Percentiles rank a stretch among this genome's conserved stretches.
These are phyloP conservation scores for Alternaria viburni DNA, from an alignment of 2,329 filamentous ascomycete species.

Conservation along the genomic window DNA sequence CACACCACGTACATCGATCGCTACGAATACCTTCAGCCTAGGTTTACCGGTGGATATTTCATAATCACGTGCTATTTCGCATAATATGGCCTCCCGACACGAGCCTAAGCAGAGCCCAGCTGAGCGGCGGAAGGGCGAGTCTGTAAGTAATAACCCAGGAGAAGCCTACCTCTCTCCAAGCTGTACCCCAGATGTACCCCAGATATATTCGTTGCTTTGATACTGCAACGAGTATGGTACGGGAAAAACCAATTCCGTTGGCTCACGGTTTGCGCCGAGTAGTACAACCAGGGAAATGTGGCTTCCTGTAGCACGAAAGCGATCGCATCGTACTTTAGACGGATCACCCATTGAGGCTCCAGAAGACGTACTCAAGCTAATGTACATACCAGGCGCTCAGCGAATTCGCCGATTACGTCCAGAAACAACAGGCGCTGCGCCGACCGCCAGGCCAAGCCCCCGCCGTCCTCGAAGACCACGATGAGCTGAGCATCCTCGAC, in stretches of 20 bases:
- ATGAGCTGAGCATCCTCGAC: constrained; percentile 90
- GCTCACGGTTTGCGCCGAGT: background rate
- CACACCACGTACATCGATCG: constrained; percentile 4
- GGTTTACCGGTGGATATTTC: background rate
- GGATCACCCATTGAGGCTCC: background rate
- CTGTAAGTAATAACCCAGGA: constrained; percentile 60
- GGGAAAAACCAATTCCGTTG: background rate
- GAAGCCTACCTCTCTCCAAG: background rate
- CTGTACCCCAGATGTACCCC: background rate
- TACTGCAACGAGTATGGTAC: background rate
- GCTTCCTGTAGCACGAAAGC: background rate
- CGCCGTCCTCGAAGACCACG: constrained; percentile 68
- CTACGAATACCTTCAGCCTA: background rate
- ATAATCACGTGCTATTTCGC: background rate
- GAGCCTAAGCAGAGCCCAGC: constrained; percentile 68
- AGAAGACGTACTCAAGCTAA: background rate
- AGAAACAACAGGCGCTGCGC: constrained; percentile 84
- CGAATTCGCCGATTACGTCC: constrained; percentile 97
- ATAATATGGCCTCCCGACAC: constrained; percentile 43
- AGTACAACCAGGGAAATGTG: background rate
- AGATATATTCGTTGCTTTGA: background rate
- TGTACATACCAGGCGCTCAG: constrained; percentile 70
- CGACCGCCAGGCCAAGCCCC: constrained; percentile 47
- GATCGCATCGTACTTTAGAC: background rate
- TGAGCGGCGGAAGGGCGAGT: constrained; percentile 86